Evolutionary conservation across 2,329 filamentous ascomycete species (phyloP).

Genomic region (Pyricularia pennisetigena): DNA sequence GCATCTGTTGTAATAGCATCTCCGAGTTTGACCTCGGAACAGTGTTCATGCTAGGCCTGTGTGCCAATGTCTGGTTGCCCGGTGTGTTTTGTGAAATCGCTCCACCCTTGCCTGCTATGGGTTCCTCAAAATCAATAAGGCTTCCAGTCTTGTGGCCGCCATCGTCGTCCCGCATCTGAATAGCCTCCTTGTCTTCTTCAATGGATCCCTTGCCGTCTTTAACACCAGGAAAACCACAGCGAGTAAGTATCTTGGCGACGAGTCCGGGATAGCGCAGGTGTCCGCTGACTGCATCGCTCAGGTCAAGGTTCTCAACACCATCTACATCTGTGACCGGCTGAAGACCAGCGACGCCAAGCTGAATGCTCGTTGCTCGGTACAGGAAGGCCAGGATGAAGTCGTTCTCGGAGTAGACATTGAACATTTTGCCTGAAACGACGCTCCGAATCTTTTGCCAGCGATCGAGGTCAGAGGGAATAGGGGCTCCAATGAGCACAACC

Average conservation of each 20-base stretch:
- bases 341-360: conserved; percentile 75
- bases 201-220: conserved; percentile 32
- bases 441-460: conserved; percentile 71
- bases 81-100: not conserved
- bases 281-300: conserved; percentile 38
- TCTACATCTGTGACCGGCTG: conserved; percentile 58
- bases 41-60: not conserved
- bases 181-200: conserved; percentile 35
- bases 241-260: conserved; percentile 38
- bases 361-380: conserved; percentile 74
- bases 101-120: conserved; percentile 5
- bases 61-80: conserved; percentile 1
- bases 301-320: conserved; percentile 49
- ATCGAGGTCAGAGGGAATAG: conserved; percentile 59
- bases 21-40: conserved; percentile 1
- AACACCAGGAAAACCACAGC: conserved; percentile 40
- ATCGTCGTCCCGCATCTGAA: conserved; percentile 21
- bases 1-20: not conserved
- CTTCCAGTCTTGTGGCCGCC: conserved; percentile 18
- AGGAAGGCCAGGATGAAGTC: conserved; percentile 83
- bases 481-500: conserved; percentile 73
- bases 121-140: conserved; percentile 33
- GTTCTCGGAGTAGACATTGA: conserved; percentile 82
- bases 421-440: conserved; percentile 70
- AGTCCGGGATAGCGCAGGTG: conserved; percentile 28